Evolutionary conservation across 495 filamentous ascomycete species (phyloP), one percentile per base, ranked within the genome.

Genomic region (Sporormia fimetaria): DNA sequence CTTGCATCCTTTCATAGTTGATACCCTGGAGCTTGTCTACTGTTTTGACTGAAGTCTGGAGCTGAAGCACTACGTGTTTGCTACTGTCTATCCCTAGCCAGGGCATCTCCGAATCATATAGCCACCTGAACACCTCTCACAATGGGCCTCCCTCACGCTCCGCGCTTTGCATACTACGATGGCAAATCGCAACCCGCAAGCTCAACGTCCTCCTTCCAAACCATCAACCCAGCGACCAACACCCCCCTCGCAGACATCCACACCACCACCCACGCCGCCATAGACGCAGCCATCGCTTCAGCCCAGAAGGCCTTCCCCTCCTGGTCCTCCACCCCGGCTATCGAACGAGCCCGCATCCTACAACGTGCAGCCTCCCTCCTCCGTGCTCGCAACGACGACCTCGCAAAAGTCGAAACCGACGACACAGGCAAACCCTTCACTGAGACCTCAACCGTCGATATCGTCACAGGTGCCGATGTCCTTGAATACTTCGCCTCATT

Each of bases 161-260:
- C 69, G 74, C 50, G 45, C 14, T 43, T 41, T 33, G 70, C 81
- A 47, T 85, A 77, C 63, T 83, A 78, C 60, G 67, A 75, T 47
- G 82, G 82, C 52, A 67, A 71, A 48, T 54, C 61, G 22, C 77
- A 77, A 42, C 51, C 64, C 31, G 65, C 75, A 20, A 68, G 71
- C 37, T 78, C 74, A 17, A 69, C 69, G 36, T 63, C 67, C 30
- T 72, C 73, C 30, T 86, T 85, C 60, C 67, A 72, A 21, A 67
- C 76, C 20, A 63, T 81, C 44, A 69, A 85, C 56, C 83, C 83
- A 25, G 73, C 80, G 33, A 82, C 71, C 37, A 70, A 68, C 43
- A 65, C 68, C 23, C 69, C 75, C 1, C 52, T 86, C 22, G 78
- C 78, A 40, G 38, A 47, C 24, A 47, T 55, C 51, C 41, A 43